Base-by-base conservation (phyloP, 1,284 basidiomycete genomes). In the Melampsora abietis-canadensis region DNA sequence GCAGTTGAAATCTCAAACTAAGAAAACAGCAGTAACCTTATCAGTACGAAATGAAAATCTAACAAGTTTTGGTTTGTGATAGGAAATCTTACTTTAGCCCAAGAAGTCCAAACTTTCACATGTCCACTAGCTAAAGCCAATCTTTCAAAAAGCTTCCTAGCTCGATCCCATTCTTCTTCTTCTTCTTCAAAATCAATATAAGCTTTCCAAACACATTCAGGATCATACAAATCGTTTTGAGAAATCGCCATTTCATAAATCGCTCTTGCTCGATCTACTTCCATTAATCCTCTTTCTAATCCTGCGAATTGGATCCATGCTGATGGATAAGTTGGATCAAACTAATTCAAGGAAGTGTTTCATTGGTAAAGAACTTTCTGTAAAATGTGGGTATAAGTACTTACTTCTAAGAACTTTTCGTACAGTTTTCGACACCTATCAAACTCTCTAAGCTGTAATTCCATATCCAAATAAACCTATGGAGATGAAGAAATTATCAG, bases 221-320 rank as follows among this genome's bases (percentile, higher is more conserved):
- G 96, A 93, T 98, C 98, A 75, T 96, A 94, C 54, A 98, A 85
- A n/a, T 89, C 88, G 0, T 86, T 83, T 80, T 98, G 96, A 2
- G 89, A 85, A n/a, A 95, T 88, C 2, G 92, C 96, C 48, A 98
- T 88, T 82, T 98, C 94, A 82, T 93, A 98, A 80, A 99, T 94
- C 2, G 89, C 94, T 17, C 97, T 90, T 2, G 94, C 92, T 62
- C 96, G 92, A 31, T 89, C 85, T 81, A 91, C 89, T 82, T 98
- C 96, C 82, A 92, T 92, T 0, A 98, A 86, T 69, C 92, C 91
- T 0, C 89, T 88, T 83, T 98, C 96, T 51, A 98, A 87, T 81
- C 97, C 94, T 14, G 95, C 93, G 82, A 91, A 99, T 82, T 92
- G 91, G 82, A 99, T 96, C 96, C 96, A 99, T 0, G 92, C 92